Conservation (phyloP, 495 filamentous ascomycete genomes). For the Tuber brumale region DNA sequence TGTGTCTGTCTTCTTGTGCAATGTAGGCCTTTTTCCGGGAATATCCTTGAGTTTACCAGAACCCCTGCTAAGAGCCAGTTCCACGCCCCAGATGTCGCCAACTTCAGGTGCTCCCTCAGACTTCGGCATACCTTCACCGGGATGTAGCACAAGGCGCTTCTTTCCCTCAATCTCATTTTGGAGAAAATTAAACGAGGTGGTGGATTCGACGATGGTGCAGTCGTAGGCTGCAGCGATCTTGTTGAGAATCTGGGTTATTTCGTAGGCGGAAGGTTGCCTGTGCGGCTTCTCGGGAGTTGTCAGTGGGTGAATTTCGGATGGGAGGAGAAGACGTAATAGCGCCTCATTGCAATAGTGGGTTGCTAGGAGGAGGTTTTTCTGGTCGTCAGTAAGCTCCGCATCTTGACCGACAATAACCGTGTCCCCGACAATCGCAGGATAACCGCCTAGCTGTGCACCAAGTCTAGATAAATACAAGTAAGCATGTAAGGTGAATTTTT, state of each 20-base stretch:
- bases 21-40: constrained; percentile 68
- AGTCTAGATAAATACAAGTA: constrained; percentile 46
- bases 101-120: constrained; percentile 86
- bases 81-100: constrained; percentile 95
- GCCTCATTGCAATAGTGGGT: constrained; percentile 95
- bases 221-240: constrained; percentile 88
- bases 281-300: constrained; percentile 68
- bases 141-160: constrained; percentile 95
- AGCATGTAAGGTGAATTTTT: not conserved
- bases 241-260: constrained; percentile 79
- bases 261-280: constrained; percentile 71
- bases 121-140: constrained; percentile 72
- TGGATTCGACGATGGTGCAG: constrained; percentile 92
- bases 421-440: constrained; percentile 93
- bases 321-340: constrained; percentile 80
- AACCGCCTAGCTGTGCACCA: constrained; percentile 95
- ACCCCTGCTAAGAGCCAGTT: constrained; percentile 84
- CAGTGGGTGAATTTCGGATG: constrained; percentile 72
- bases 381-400: constrained; percentile 48
- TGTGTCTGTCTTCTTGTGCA: constrained; percentile 85
- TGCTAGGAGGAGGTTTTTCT: constrained; percentile 81
- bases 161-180: constrained; percentile 95
- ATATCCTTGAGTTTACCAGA: constrained; percentile 90
- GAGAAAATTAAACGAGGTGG: constrained; percentile 90
- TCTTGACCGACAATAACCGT: constrained; percentile 59